Evolutionary conservation across 805 yeast species (phyloP), one percentile per base, ranked within the genome.

Genomic region (Ogataea sp.): DNA sequence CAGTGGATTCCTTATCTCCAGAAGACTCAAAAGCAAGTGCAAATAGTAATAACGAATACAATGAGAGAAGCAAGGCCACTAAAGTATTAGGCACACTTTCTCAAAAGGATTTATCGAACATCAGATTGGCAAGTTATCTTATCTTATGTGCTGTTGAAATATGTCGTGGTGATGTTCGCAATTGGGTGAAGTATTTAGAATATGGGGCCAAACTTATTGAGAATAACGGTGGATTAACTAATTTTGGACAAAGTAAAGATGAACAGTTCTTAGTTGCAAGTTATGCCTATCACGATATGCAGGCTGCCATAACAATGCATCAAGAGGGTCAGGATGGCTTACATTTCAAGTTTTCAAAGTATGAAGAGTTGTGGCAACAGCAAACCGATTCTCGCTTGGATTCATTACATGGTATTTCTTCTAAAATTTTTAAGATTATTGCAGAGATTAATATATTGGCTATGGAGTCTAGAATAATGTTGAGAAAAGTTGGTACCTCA

Each of bases 131-230:
- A 1, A 73, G 80, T 15, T 64, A 81, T 39, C 59, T 84, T 44
- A 74, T 85, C 38, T 64, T 84, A 37, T 74, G 83, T 47, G 86
- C 83, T n/a, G 89, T 85, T 1, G 88, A 83, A 52, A 82, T 85
- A 39, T 84, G 90, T 59, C 72, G 78, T 46, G 95, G 95, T 7
- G 94, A 85, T 55, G 86, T 83, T 27, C 69, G 69, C 28, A 75
- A 78, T 51, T 85, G 95, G 95, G 72, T 81, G 2, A 66, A 73
- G 21, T 75, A 80, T 49, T 62, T 85, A 41, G 68, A 70, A 32
- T 70, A 77, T 69, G 87, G 88, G 2, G 79, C 85, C 34, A 71
- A 72, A 41, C 61, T 84, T 21, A 71, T 85, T 29, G 63, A 67
- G 40, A 56, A 65, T 39, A 70, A 77, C 43, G 90, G 89, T 13